Evolutionary conservation across 2,329 filamentous ascomycete genomes (phyloP).

Genomic region (Botryotinia globosa): DNA sequence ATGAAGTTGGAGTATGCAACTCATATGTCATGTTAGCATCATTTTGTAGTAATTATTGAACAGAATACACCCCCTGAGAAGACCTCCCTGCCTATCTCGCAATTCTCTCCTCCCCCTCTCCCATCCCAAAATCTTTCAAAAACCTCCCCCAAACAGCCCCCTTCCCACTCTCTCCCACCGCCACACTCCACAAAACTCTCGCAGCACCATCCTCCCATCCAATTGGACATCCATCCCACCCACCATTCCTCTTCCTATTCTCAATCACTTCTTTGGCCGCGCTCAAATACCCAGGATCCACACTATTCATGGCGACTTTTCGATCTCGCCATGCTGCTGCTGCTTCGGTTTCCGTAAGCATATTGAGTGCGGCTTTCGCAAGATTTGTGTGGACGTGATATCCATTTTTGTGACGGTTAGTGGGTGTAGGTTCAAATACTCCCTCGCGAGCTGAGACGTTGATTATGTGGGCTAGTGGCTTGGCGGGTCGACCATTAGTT

Average conservation of each 20-base stretch:
- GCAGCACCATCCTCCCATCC: conserved; percentile 29
- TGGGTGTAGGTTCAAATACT: conserved; percentile 22
- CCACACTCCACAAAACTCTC: conserved; percentile 26
- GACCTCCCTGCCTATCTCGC: not conserved
- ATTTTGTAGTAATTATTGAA: no score
- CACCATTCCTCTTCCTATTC: not conserved
- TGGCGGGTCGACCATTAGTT: not conserved
- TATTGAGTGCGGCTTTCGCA: conserved; percentile 29
- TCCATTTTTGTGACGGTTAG: conserved; percentile 20
- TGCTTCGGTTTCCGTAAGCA: conserved; percentile 28
- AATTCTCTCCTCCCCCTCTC: conserved; percentile 19
- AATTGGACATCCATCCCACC: conserved; percentile 24
- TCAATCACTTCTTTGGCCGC: conserved; percentile 23
- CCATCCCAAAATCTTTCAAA: conserved; percentile 25
- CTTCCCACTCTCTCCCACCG: conserved; percentile 23
- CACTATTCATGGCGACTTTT: conserved; percentile 25
- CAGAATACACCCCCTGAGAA: no score
- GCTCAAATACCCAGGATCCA: conserved; percentile 29
- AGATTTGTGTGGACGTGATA: conserved; percentile 28
- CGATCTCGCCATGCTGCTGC: conserved; percentile 22
- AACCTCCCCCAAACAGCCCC: conserved; percentile 25
- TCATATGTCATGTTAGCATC: not conserved
- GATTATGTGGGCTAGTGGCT: conserved; percentile 23
- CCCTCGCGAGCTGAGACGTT: conserved; percentile 29
- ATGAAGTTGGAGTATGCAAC: not conserved